A percentile compares a stretch with the other conserved stretches of the same genome.
These are phyloP conservation scores for Hapsidospora chrysogenum DNA, from an alignment of 495 filamentous ascomycete genomes.

Conservation along the genomic window DNA sequence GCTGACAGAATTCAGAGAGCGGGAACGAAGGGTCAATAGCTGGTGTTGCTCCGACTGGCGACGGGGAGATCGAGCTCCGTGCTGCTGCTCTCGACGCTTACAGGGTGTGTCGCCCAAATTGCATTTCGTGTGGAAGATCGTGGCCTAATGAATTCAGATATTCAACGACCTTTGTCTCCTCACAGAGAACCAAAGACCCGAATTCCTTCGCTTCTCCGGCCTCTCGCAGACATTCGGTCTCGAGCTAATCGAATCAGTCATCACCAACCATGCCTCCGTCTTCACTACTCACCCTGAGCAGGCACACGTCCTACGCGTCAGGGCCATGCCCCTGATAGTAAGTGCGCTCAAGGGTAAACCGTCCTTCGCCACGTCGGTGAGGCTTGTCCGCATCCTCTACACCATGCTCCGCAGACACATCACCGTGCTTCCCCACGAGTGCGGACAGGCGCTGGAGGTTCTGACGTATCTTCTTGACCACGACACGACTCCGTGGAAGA, in stretches of 20 bases:
- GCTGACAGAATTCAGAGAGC: constrained; percentile 15
- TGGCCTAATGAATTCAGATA: constrained; percentile 29
- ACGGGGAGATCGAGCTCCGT: constrained; percentile 45
- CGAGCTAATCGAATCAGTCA: constrained; percentile 77
- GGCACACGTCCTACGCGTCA: constrained; percentile 55
- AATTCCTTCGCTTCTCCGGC: constrained; percentile 59
- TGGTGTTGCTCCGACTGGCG: constrained; percentile 44
- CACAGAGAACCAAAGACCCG: constrained; percentile 64
- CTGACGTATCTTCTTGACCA: constrained; percentile 79
- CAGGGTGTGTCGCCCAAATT: constrained; percentile 15
- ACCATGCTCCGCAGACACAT: constrained; percentile 64
- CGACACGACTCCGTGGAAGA: constrained; percentile 67
- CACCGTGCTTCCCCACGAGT: constrained; percentile 55
- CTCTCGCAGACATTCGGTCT: constrained; percentile 70
- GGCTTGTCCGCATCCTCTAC: constrained; percentile 66
- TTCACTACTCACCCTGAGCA: constrained; percentile 70
- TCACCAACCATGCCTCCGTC: constrained; percentile 68
- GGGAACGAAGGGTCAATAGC: constrained; percentile 31
- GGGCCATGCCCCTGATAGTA: constrained; percentile 69
- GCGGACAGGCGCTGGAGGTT: constrained; percentile 70
- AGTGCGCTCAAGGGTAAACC: constrained; percentile 61
- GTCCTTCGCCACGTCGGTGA: constrained; percentile 68
- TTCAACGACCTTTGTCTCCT: constrained; percentile 83
- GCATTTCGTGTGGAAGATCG: background rate
- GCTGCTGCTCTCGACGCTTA: constrained; percentile 78